Evolutionary conservation across 768 basidiomycete species (phyloP), one percentile per base, ranked within the genome.

Genomic region (Trametes meyenii): DNA sequence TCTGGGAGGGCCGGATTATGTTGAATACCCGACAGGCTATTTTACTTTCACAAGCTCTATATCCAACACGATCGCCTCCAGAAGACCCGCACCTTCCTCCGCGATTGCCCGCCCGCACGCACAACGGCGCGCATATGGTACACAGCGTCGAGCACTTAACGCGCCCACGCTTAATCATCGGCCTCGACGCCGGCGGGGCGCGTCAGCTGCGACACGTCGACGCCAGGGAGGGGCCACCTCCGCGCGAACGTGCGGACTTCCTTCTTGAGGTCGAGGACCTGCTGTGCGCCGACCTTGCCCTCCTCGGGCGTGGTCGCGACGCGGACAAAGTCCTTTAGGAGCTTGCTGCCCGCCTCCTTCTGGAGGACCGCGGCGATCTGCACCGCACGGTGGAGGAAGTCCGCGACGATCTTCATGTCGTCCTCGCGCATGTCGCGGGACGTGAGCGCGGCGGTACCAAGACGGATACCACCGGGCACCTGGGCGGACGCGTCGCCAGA

Each of bases 401-500:
- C 83, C 40, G 89, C 97, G 56, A 98, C 94, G 60, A 84, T 73
- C 73, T 90, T 88, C 76, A 97, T 86, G 74, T 98, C 95, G 21
- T 78, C 82, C 75, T 96, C 93, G 55, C 76, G 77, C 94, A 99
- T 94, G 77, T 96, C 82, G 67, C 96, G 93, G 51, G 95, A 97
- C 4, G 97, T 98, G 39, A 99, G 76, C 12, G 96, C 94, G 23
- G 95, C 87, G 36, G 94, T 94, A 62, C 97, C 97, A 66, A 99
- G 85, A 66, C 97, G 94, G 72, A 99, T 96, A 67, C 97, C 97
- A 68, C 96, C 97, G 48, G 96, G 96, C 1, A 90, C 91, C 74
- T 94, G 92, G 0, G 96, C 97, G 52, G 94, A 96, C 43, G 89
- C 89, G 75, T 98, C 96, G 67, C 96, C 96, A 33, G 94, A 95